Evolutionary conservation across 2,329 filamentous ascomycete genomes (phyloP).

Genomic region (Magnaporthiopsis incrustans): DNA sequence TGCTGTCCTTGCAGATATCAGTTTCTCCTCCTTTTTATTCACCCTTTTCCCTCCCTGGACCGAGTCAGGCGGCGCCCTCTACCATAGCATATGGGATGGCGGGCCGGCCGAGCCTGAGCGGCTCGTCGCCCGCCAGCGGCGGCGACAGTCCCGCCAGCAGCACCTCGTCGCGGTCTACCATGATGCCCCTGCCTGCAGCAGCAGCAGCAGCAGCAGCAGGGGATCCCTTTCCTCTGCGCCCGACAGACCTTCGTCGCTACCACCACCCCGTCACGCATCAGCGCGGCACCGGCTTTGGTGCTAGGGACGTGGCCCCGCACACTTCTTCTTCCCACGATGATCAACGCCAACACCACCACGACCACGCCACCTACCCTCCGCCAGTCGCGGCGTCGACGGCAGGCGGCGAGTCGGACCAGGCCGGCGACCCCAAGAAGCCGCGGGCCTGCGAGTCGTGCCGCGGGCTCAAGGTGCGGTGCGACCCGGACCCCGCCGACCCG

Average conservation of each 20-base stretch:
- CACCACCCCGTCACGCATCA: neutral
- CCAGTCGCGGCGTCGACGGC: slow-evolving; percentile 3
- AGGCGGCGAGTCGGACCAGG: slow-evolving; percentile 11
- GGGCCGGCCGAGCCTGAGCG: neutral
- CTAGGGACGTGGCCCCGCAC: slow-evolving; percentile 27
- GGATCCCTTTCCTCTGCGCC: neutral
- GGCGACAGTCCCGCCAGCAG: neutral
- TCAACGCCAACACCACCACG: neutral
- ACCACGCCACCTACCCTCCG: too few relatives aligned
- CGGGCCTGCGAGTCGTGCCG: slow-evolving; percentile 71
- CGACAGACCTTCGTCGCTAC: neutral
- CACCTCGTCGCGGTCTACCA: neutral
- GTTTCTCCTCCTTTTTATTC: neutral
- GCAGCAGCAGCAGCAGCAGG: too few relatives aligned
- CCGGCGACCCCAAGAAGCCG: slow-evolving; percentile 52
- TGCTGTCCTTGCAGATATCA: neutral
- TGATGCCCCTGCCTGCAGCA: neutral
- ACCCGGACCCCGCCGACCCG: slow-evolving; percentile 56
- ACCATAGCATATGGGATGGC: neutral
- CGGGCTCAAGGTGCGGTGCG: slow-evolving; percentile 75
- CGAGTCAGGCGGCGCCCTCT: neutral
- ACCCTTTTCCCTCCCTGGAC: neutral
- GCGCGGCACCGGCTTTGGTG: slow-evolving; percentile 24
- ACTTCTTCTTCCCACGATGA: neutral
- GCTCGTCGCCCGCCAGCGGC: neutral